A percentile compares a stretch with the other conserved stretches of the same genome.
phyloP scores from a whole-genome alignment of 139 green algal genomes.

The Asterochloris erici region DNA sequence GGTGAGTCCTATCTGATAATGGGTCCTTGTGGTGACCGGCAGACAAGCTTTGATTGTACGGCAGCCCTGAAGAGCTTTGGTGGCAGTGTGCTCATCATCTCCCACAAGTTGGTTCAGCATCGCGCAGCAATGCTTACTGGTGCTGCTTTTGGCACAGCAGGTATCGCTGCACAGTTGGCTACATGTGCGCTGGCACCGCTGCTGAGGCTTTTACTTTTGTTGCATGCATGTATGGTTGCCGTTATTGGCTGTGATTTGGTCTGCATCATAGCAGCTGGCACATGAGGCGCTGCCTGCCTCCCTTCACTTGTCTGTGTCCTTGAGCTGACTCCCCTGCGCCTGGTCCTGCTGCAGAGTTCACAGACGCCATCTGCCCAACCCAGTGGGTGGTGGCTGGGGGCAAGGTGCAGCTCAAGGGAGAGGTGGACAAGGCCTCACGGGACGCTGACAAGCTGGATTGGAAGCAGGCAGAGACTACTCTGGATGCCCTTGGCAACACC shows the following conservation, averaged over 20 bases:
- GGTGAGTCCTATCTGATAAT: neutral
- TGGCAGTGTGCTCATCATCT: constrained; percentile 83
- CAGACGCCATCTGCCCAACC: constrained; percentile 72
- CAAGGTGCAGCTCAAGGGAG: constrained; percentile 51
- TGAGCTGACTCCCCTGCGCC: too few relatives aligned
- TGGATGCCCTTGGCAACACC: constrained; percentile 85
- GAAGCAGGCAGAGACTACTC: constrained; percentile 75
- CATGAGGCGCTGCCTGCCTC: too few relatives aligned
- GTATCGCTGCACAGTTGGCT: too few relatives aligned
- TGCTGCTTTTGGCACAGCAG: too few relatives aligned
- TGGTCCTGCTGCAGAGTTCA: constrained; percentile 55
- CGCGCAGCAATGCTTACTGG: neutral
- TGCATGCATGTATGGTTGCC: too few relatives aligned
- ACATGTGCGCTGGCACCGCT: too few relatives aligned
- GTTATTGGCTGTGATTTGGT: too few relatives aligned
- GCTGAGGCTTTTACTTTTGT: too few relatives aligned
- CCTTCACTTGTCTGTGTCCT: too few relatives aligned
- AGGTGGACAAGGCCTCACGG: constrained; percentile 30
- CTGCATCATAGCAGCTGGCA: too few relatives aligned
- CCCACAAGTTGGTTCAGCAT: constrained; percentile 54
- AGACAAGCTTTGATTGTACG: constrained; percentile 21
- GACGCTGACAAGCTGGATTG: constrained; percentile 74
- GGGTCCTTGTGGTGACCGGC: neutral
- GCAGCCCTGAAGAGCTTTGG: constrained; percentile 77
- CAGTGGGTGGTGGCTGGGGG: constrained; percentile 82